These are phyloP conservation scores for Cladosporium velox DNA, from an alignment of 2,329 filamentous ascomycete species.

Conservation along the genomic window DNA sequence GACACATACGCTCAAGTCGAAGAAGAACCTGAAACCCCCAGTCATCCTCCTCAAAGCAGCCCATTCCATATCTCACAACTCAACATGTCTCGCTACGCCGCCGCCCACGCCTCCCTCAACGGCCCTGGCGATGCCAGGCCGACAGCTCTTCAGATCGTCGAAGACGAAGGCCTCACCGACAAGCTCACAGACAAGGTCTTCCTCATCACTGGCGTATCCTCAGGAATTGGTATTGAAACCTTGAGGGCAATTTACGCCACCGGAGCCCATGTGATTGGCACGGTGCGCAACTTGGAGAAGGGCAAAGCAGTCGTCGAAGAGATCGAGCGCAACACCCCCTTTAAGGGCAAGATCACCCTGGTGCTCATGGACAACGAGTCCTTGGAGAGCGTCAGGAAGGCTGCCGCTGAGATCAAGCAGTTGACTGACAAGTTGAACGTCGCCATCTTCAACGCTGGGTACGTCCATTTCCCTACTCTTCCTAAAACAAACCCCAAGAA, in stretches of 20 bases:
- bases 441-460: constrained; percentile 28
- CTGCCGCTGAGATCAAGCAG: constrained; percentile 31
- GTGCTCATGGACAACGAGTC: constrained; percentile 37
- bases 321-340: constrained; percentile 27
- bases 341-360: constrained; percentile 26
- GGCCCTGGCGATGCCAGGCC: constrained; percentile 32
- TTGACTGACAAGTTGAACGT: constrained; percentile 28
- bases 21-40: neutral
- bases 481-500: neutral
- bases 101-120: constrained; percentile 40
- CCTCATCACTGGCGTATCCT: constrained; percentile 49
- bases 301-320: constrained; percentile 37
- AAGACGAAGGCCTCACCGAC: constrained; percentile 33
- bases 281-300: constrained; percentile 47
- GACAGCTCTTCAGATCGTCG: constrained; percentile 31
- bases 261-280: constrained; percentile 49
- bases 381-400: constrained; percentile 37
- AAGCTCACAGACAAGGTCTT: constrained; percentile 42
- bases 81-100: constrained; percentile 21
- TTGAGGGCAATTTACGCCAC: constrained; percentile 48
- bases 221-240: constrained; percentile 49
- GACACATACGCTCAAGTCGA: too few relatives aligned
- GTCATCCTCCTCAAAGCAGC: neutral
- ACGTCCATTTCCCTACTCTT: neutral
- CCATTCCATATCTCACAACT: constrained; percentile 34